Evolutionary conservation across 257 asterid species (phyloP), one percentile per base, ranked within the genome.

Genomic region (Voacanga thouarsii): DNA sequence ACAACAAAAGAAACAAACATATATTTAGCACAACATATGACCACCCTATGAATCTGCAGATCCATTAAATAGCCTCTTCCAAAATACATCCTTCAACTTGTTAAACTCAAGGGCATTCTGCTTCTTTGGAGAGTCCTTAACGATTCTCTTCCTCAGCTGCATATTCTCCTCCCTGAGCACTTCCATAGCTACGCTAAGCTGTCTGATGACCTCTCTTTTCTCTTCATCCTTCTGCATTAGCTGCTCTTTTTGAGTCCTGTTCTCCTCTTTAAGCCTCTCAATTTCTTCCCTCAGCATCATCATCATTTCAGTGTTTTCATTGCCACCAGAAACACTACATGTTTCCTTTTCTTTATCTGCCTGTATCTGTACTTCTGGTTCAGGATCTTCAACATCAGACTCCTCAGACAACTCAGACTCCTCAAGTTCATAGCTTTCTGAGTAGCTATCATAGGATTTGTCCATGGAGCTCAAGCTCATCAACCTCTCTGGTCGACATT

Each of bases 311-410:
- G 73, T 83, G 37, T 71, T 77, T 66, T 71, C 82, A 75, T 59
- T 76, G 43, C 39, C 30, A 24, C 30, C 70, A 2, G 79, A 51
- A 72, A 65, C 87, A 70, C 78, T 85, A 51, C 78, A 81, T n/a
- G 74, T 75, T 75, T 80, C 87, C 3, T 60, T 60, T 24, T 50
- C 71, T 16, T 73, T 26, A 16, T n/a, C 12, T 12, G 5, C 78
- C 49, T 68, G 80, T 24, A 28, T 64, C 8, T 9, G 75, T 45
- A 79, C 94, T 50, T 82, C 77, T 44, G 79, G 87, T 23, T 91
- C 96, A 16, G 97, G 97, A 78, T 92, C 97, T 47, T 92, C 99
- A 45, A 94, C 89, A 63, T 92, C 97, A 3, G 98, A 94, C 68
- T 87, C 90, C 19, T 90, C 90, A 55, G 59, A 53, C 59, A 53